Evolutionary conservation across 2,329 filamentous ascomycete species (phyloP).

Genomic region (Dothideomycetes sp.): DNA sequence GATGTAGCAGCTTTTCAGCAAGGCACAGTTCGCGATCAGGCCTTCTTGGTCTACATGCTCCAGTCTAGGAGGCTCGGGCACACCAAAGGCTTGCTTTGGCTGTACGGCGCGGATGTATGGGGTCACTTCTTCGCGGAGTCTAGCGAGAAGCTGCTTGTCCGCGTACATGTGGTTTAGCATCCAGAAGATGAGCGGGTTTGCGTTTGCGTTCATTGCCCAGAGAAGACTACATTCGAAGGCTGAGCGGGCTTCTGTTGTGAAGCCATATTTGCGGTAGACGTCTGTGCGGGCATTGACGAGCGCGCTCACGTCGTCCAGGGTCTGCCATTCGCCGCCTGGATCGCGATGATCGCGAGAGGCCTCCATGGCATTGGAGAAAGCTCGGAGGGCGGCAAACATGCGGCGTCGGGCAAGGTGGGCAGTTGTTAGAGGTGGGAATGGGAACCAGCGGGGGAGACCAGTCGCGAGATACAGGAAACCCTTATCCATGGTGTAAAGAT

Average conservation of each 20-base stretch:
- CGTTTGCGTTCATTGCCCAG: slow-evolving; percentile 45
- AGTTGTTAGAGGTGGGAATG: slow-evolving; percentile 38
- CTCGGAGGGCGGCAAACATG: slow-evolving; percentile 15
- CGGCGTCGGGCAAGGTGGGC: slow-evolving; percentile 30
- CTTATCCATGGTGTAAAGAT: slow-evolving; percentile 45
- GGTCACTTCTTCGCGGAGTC: slow-evolving; percentile 23
- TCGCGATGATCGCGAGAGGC: slow-evolving; percentile 18
- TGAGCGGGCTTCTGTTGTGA: slow-evolving; percentile 21
- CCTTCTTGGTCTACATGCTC: slow-evolving; percentile 22
- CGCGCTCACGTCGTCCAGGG: slow-evolving; percentile 23
- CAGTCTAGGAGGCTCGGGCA: slow-evolving; percentile 22
- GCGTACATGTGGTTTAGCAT: slow-evolving; percentile 25
- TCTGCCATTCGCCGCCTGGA: slow-evolving; percentile 21
- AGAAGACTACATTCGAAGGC: slow-evolving; percentile 36
- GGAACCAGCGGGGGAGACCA: slow-evolving; percentile 45
- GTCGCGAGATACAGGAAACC: slow-evolving; percentile 43
- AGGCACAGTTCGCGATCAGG: slow-evolving; percentile 20
- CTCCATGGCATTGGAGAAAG: slow-evolving; percentile 22
- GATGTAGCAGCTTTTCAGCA: slow-evolving; percentile 27
- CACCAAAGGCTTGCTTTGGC: slow-evolving; percentile 19
- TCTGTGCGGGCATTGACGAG: slow-evolving; percentile 20
- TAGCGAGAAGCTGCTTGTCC: slow-evolving; percentile 18
- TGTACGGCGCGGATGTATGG: slow-evolving; percentile 19
- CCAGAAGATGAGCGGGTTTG: slow-evolving; percentile 35
- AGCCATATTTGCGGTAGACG: slow-evolving; percentile 20